A percentile compares a stretch with the other conserved stretches of the same genome.
phyloP scores from a whole-genome alignment of 345 rosid genomes.

The Angophora floribunda region DNA sequence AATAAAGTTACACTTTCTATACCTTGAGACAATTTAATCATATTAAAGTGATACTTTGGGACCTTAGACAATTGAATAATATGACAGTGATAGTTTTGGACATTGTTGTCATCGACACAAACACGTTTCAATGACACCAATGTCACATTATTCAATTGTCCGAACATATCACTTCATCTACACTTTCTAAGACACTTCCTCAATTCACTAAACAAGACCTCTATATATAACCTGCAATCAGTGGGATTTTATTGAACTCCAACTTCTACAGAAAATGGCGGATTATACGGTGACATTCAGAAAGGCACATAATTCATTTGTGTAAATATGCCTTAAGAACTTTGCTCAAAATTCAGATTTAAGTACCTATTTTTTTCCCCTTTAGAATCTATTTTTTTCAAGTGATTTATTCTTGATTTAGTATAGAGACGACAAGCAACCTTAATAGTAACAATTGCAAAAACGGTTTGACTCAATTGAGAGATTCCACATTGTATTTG shows the following conservation, averaged over 20 bases:
- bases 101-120: neutral
- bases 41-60: neutral
- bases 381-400: neutral
- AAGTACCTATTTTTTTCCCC: neutral
- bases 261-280: neutral
- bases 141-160: too few species aligned
- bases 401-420: neutral
- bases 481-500: too few species aligned
- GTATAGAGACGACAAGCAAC: neutral
- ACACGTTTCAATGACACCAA: neutral
- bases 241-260: neutral
- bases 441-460: too few species aligned
- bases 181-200: too few species aligned
- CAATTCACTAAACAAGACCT: too few species aligned
- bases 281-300: neutral
- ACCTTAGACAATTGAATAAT: neutral
- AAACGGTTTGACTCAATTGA: too few species aligned
- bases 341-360: neutral
- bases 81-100: neutral
- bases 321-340: neutral
- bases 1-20: neutral
- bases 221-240: too few species aligned
- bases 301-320: neutral
- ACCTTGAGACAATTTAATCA: neutral
- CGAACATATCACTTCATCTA: too few species aligned